Evolutionary conservation across 1,284 basidiomycete genomes (phyloP), one percentile per base, ranked within the genome.

Genomic region (Ustilago shanxiensis): DNA sequence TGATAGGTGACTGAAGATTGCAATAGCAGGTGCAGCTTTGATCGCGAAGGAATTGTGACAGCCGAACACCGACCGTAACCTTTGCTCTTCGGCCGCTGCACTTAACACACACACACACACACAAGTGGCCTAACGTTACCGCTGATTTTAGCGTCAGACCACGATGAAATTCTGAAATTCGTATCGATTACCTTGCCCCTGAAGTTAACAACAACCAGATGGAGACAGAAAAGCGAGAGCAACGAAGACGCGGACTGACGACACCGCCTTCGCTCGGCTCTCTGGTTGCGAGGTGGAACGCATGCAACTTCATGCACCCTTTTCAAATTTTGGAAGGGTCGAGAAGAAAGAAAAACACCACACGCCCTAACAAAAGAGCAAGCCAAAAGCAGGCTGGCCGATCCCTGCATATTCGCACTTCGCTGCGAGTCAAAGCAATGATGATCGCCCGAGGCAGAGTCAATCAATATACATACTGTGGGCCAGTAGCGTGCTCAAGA

Each of bases 221-320:
- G 44, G 14, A n/a, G 41, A 26, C 13, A 13, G 54, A 26, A 29
- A 22, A 28, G 44, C 29, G 41, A 44, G 22, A 28, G 18, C 24
- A 44, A 41, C 37, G 16, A 37, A 56, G 55, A 49, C 57, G 47
- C 31, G 31, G 26, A 31, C 22, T 50, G 45, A 59, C 47, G 57
- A 47, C 56, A 58, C 56, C 26, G 54, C 54, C 54, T 56, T 58
- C 56, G 56, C 44, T 58, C 56, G 44, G 56, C 44, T 58, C 56
- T 35, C 29, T 35, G 24, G 20, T 51, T 31, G 24, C 49, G 50
- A 52, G 47, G 47, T 49, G 4, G 26, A 49, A 5, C 24, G 41
- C 47, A 49, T 18, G 24, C 47, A 49, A 16, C 47, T 22, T 49
- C 0, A 49, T 49, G 22, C 47, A 53, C 51, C 33, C 0, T 28